phyloP scores from a whole-genome alignment of 139 green algal genomes.

The Chlamydomonas asymmetrica region DNA sequence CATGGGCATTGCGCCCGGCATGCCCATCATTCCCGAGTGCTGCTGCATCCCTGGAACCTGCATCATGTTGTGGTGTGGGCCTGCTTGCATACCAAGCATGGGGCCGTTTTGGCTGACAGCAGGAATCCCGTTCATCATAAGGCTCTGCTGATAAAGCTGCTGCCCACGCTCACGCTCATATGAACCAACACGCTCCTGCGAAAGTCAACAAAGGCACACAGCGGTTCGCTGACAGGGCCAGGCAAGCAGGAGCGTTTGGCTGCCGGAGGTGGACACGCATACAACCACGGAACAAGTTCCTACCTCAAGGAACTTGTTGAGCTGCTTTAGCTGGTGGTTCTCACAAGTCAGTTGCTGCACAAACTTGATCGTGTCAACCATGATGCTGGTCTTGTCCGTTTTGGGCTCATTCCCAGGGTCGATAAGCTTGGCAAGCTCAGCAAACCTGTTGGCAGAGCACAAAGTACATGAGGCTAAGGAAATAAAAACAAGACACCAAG shows the following conservation, averaged over 20 bases:
- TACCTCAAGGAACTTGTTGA: slow-evolving; percentile 83
- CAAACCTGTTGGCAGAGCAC: slow-evolving; percentile 49
- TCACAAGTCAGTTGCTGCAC: slow-evolving; percentile 63
- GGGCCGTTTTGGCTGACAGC: too few relatives aligned
- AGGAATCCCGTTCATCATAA: slow-evolving; percentile 36
- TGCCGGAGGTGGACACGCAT: background rate
- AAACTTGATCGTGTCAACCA: slow-evolving; percentile 69
- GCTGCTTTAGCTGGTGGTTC: slow-evolving; percentile 66
- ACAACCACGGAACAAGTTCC: background rate
- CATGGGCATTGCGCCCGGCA: slow-evolving; percentile 19
- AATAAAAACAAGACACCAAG: background rate
- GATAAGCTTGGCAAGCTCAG: slow-evolving; percentile 54
- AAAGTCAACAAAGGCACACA: background rate
- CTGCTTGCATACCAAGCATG: too few relatives aligned
- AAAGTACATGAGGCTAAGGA: background rate
- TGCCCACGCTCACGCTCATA: slow-evolving; percentile 57
- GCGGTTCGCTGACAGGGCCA: background rate
- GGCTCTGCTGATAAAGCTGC: slow-evolving; percentile 58
- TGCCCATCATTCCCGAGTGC: slow-evolving; percentile 4
- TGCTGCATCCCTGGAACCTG: too few relatives aligned
- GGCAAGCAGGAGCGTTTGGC: background rate
- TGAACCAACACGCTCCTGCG: slow-evolving; percentile 54
- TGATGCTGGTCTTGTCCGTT: slow-evolving; percentile 73
- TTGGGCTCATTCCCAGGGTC: slow-evolving; percentile 72
- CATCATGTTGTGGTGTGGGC: too few relatives aligned